Evolutionary conservation across 805 yeast genomes (phyloP).

Genomic region (Candida wancherniae): DNA sequence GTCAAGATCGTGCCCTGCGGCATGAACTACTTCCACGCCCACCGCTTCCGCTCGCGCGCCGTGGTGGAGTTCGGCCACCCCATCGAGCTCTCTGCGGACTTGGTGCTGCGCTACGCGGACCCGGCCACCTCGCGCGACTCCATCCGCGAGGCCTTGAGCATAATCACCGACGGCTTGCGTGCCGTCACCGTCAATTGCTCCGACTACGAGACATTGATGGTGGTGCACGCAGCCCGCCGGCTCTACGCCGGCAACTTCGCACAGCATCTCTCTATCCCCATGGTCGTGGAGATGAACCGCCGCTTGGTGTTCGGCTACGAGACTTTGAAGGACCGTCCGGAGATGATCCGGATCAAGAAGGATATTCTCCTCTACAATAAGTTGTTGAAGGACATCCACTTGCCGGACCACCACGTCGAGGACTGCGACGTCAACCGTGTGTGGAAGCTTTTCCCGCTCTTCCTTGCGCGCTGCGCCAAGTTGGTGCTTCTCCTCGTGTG

Average conservation of each 20-base stretch:
- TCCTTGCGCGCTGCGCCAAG: conserved; percentile 54
- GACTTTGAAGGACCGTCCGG: conserved; percentile 65
- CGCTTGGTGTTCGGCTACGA: conserved; percentile 79
- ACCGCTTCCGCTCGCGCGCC: conserved; percentile 91
- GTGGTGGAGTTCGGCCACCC: conserved; percentile 94
- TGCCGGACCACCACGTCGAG: conserved; percentile 58
- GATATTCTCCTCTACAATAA: conserved; percentile 70
- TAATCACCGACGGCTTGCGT: conserved; percentile 66
- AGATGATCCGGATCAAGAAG: conserved; percentile 53
- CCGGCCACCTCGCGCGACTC: conserved; percentile 70
- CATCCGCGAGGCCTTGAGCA: conserved; percentile 64
- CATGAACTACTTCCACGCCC: conserved; percentile 94
- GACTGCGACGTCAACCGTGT: conserved; percentile 50
- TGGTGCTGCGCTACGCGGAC: conserved; percentile 61
- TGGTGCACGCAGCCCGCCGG: conserved; percentile 87
- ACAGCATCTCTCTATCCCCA: conserved; percentile 68
- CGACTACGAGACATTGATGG: conserved; percentile 84
- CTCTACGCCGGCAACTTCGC: conserved; percentile 74
- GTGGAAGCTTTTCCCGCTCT: conserved; percentile 44
- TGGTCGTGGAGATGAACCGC: conserved; percentile 88
- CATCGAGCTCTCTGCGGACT: conserved; percentile 50
- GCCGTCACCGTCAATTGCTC: conserved; percentile 86
- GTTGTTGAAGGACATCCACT: conserved; percentile 42
- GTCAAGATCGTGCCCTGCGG: conserved; percentile 95
- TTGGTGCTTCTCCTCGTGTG: conserved; percentile 53